Evolutionary conservation across 2,329 filamentous ascomycete genomes (phyloP), one percentile per base, ranked within the genome.

Genomic region (Ophiocordyceps camponoti-floridani): DNA sequence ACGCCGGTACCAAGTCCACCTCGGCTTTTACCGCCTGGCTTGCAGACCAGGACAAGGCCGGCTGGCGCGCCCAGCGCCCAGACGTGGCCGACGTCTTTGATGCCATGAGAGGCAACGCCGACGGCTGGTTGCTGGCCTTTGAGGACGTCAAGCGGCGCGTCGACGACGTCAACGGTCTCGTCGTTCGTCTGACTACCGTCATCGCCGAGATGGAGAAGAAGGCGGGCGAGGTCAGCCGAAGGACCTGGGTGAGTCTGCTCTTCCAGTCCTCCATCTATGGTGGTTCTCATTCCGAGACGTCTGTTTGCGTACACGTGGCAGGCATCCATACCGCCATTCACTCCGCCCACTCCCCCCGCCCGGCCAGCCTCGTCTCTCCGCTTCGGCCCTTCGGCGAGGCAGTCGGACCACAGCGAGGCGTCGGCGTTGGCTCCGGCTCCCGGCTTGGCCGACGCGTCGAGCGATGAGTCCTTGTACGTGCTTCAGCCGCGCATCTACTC

Each of bases 51-150:
- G 71, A 75, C 41, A 67, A 77, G 35, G 69, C 74, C 4, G 68
- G 71, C 50, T 77, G 75, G 59, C 71, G 77, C 46, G 63, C 70
- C 44, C 76, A 81, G 42, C 73, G 84, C 19, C 68, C 72, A 2
- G 70, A 76, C 42, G 66, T 81, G 42, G 69, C 73, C 33, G 79
- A 84, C 42, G 85, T 94, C 18, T 91, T 84, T 53, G 75, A 80
- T 38, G 86, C 88, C 35, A 96, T 96, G 88, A 82, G 83, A 55
- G 84, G 85, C 31, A 96, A 96, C 53, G 81, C 87, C 9, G 83
- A 93, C 50, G 87, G 88, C 40, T 96, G 89, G 89, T 76, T 80
- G 47, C 77, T 79, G 46, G 86, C 86, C 7, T 80, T 94, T 54
- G 72, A 78, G 45, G 81, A 82, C 45, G 69, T 95, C 47, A 79